These are phyloP conservation scores for Pythium coloratum DNA, from an alignment of 352 stramenopile species.

Conservation along the genomic window DNA sequence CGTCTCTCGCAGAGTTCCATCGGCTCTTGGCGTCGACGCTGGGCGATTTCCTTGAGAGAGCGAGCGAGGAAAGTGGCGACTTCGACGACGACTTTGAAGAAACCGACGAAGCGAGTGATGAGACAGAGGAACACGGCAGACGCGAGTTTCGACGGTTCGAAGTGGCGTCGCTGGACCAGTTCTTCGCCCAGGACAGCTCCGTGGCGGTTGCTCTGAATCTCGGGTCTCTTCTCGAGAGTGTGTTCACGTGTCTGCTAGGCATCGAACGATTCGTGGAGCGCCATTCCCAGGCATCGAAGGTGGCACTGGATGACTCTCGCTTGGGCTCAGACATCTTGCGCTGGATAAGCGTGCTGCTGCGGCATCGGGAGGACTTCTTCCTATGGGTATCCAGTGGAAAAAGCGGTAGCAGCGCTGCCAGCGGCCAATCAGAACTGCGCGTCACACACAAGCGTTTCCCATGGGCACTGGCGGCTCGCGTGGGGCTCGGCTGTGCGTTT, in stretches of 20 bases:
- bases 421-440: neutral
- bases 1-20: conserved; percentile 15
- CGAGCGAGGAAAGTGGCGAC: neutral
- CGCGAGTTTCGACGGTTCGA: conserved; percentile 7
- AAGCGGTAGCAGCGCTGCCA: neutral
- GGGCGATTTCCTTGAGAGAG: conserved; percentile 12
- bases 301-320: neutral
- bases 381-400: conserved; percentile 20
- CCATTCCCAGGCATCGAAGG: neutral
- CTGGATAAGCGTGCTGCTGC: conserved; percentile 14
- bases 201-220: conserved; percentile 10
- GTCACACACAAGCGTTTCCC: conserved; percentile 20
- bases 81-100: neutral
- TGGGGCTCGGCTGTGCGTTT: conserved; percentile 23
- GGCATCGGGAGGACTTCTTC: conserved; percentile 20
- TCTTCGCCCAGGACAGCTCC: conserved; percentile 13
- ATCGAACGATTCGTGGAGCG: conserved; percentile 10
- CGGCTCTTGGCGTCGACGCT: conserved; percentile 7
- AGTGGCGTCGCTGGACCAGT: conserved; percentile 9
- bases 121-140: neutral
- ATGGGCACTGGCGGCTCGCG: conserved; percentile 19
- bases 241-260: conserved; percentile 11
- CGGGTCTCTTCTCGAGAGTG: conserved; percentile 19
- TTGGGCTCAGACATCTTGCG: conserved; percentile 4
- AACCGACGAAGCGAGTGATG: neutral